phyloP scores from a whole-genome alignment of 169 alveolate species.

The Cryptosporidium parvum region DNA sequence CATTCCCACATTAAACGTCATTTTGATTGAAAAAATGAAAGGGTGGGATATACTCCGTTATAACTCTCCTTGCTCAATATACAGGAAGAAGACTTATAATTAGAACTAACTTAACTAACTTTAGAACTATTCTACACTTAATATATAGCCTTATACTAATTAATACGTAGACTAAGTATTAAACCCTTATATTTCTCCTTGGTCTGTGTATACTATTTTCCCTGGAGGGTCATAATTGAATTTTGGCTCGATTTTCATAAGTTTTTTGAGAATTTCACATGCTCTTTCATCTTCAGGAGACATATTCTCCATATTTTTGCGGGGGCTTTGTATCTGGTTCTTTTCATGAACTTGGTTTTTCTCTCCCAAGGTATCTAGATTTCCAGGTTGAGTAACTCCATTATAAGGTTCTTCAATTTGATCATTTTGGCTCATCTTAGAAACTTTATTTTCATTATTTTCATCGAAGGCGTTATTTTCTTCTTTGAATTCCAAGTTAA shows the following conservation, averaged over 20 bases:
- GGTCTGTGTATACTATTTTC: constrained; percentile 11
- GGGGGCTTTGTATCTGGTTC: not conserved
- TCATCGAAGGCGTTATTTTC: not conserved
- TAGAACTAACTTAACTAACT: not conserved
- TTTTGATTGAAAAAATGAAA: not conserved
- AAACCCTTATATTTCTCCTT: constrained; percentile 11
- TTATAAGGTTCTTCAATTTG: not conserved
- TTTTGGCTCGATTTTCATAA: constrained; percentile 15
- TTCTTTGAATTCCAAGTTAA: not conserved
- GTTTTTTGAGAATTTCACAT: constrained; percentile 35
- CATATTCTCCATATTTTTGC: not conserved
- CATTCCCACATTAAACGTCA: not conserved
- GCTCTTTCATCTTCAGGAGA: constrained; percentile 34
- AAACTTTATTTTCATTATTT: not conserved
- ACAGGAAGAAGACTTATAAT: constrained; percentile 11
- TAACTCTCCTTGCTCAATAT: not conserved
- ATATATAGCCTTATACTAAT: constrained; percentile 1
- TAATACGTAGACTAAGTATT: constrained; percentile 17
- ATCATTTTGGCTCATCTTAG: not conserved
- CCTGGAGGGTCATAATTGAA: constrained; percentile 58
- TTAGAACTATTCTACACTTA: not conserved
- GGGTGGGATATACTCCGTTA: not conserved
- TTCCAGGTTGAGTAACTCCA: not conserved
- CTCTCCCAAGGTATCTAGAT: not conserved
- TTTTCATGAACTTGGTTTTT: not conserved